Conservation (phyloP, 257 asterid species). For the Lavandula angustifolia region DNA sequence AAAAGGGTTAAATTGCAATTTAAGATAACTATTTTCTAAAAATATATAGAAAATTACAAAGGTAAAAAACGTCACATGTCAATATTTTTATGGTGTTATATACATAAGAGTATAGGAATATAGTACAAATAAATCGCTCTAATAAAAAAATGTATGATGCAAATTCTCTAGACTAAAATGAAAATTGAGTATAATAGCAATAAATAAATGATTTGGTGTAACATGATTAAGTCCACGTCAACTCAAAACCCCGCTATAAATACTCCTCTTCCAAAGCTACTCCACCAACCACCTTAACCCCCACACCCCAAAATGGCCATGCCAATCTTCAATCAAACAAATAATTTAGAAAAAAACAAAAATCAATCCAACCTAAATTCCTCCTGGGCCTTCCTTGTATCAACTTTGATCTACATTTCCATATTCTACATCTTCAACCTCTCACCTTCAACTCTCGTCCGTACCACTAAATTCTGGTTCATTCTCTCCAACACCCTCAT, state of each 20-base stretch:
- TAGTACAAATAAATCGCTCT: too few relatives aligned
- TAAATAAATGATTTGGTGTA: too few relatives aligned
- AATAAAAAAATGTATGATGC: too few relatives aligned
- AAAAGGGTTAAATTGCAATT: too few relatives aligned
- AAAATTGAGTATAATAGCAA: too few relatives aligned
- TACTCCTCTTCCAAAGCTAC: slow-evolving; percentile 16
- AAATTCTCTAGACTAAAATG: too few relatives aligned
- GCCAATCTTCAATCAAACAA: slow-evolving; percentile 4
- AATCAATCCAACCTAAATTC: slow-evolving; percentile 43
- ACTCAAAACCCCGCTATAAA: slow-evolving; percentile 36
- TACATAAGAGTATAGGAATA: too few relatives aligned
- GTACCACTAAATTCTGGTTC: slow-evolving; percentile 70
- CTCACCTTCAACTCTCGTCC: slow-evolving; percentile 48
- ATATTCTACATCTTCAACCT: slow-evolving; percentile 55
- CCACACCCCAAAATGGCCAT: slow-evolving; percentile 30
- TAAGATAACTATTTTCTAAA: too few relatives aligned
- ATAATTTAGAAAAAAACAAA: slow-evolving; percentile 33
- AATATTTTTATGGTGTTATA: too few relatives aligned
- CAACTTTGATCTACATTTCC: slow-evolving; percentile 43
- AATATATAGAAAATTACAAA: too few relatives aligned
- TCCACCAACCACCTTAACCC: slow-evolving; percentile 11
- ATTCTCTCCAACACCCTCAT: slow-evolving; percentile 62
- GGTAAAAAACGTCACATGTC: too few relatives aligned
- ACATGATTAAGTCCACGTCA: too few relatives aligned
- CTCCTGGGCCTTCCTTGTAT: slow-evolving; percentile 45